Evolutionary conservation across 441 rosid species (phyloP), one percentile per base, ranked within the genome.

Genomic region (Gossypium davidsonii): DNA sequence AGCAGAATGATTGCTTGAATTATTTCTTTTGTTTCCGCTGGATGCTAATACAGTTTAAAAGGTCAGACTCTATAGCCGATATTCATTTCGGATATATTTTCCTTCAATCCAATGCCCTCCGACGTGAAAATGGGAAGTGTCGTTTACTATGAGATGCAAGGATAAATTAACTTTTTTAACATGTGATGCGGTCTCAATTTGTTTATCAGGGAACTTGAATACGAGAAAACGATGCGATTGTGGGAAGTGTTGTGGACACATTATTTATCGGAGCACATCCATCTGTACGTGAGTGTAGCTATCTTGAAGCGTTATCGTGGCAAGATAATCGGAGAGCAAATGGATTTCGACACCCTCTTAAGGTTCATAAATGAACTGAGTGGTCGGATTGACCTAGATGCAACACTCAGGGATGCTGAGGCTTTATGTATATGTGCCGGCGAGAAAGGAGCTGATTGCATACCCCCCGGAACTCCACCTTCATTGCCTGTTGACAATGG

Each of bases 11-110:
- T 64, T 96, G 99, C 84, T 85, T 96, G 90, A 96, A 93, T 83
- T 96, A 89, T 81, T 96, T 96, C 94, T 96, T 96, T 80, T 96
- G 99, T 80, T 96, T 96, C 85, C 98, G 98, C 82, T 96, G 99
- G 99, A 75, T 90, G 77, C 87, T 96, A 39, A 91, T 93, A 75
- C 98, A 96, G 75, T 96, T 96, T 79, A 96, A 93, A 81, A 93
- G 98, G 99, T 93, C 31, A 60, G 86, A 64, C 71, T 67, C 58
- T 65, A 15, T 8, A 10, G 11, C 1, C 11, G 18, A 2, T 3
- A 59, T 72, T 44, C 56, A 12, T 70, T 55, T 53, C 11, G 26
- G 51, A n/a, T 52, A 9, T 8, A 66, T 46, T 12, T 66, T 48
- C 26, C 51, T 3, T 70, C 37, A 25, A 67, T 26, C 21, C 63